Base-by-base conservation (phyloP, 345 rosid genomes). In the Pugionium dolabratum region DNA sequence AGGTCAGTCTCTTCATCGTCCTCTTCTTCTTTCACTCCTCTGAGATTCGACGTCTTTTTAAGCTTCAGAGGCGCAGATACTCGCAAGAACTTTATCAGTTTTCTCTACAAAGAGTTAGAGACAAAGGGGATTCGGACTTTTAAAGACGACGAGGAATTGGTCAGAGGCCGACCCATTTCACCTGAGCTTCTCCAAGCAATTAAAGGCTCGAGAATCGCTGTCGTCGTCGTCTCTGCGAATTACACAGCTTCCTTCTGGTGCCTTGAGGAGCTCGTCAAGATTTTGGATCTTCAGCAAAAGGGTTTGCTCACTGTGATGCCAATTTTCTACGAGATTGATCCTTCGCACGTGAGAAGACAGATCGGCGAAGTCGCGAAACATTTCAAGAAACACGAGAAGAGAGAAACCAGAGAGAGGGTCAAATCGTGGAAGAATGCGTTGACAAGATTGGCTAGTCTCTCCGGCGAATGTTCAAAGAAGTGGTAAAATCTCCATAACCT, bases 31-130 rank as follows among this genome's bases (percentile, higher is more conserved):
- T 64, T 69, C 33, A 57, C 62, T 42, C 62, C 71, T 10, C 8
- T 4, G n/a, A 62, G 0, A 4, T 69, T 43, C 69, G 75, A 73
- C 27, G 80, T 73, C 35, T 77, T 77, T 10, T 34, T 77, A 3
- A 77, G 80, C 29, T 77, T 69, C 48, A 59, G 80, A 69, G 80
- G 78, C 32, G 40, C 52, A 42, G 78, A 77, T 57, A 77, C 75
- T 5, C 75, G 80, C 47, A 68, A 36, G 2, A 69, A 30, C 47
- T 73, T 77, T 64, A 3, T 60, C 7, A 77, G 80, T 33, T 74
- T 72, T 0, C 80, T 77, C 37, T 46, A 68, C 56, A 63, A 33
- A 3, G 69, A 42, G 0, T 3, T 77, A 26, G 26, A 18, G 0
- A 9, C 59, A 1, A 68, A 73, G 7, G 52, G 71, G 9, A 59